These are phyloP conservation scores for Tuber brumale DNA, from an alignment of 495 filamentous ascomycete species.

Conservation along the genomic window DNA sequence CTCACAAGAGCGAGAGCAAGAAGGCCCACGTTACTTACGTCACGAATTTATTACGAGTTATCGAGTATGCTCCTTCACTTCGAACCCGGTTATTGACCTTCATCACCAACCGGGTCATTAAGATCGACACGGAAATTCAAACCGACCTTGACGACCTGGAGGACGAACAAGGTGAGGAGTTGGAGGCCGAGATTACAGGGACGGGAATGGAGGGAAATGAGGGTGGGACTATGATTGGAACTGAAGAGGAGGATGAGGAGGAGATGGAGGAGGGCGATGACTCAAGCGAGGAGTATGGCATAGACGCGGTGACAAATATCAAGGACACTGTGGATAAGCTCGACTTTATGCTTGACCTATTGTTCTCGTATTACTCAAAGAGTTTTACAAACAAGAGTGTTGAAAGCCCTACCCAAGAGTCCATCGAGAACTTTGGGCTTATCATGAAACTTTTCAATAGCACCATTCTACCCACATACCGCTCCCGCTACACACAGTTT, in stretches of 20 bases:
- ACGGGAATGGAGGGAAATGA: constrained; percentile 43
- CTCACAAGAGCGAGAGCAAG: constrained; percentile 64
- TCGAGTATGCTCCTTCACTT: constrained; percentile 71
- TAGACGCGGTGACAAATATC: constrained; percentile 53
- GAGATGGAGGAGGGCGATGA: constrained; percentile 54
- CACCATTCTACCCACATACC: constrained; percentile 81
- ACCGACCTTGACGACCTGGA: constrained; percentile 81
- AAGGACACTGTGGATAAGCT: constrained; percentile 81
- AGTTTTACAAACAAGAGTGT: constrained; percentile 52
- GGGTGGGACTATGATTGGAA: constrained; percentile 48
- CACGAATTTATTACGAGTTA: constrained; percentile 66
- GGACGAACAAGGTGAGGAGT: constrained; percentile 58
- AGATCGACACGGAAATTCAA: constrained; percentile 91
- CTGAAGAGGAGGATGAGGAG: constrained; percentile 52
- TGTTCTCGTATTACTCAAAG: constrained; percentile 74
- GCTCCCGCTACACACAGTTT: constrained; percentile 80
- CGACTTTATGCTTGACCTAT: constrained; percentile 80
- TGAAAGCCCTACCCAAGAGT: constrained; percentile 46
- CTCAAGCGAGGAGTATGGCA: constrained; percentile 47
- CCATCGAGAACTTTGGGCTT: constrained; percentile 57
- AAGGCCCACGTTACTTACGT: constrained; percentile 69
- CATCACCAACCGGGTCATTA: constrained; percentile 75
- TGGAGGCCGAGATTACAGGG: constrained; percentile 48
- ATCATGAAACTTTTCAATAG: constrained; percentile 73
- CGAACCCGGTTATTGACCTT: constrained; percentile 73